Evolutionary conservation across 345 rosid genomes (phyloP), one percentile per base, ranked within the genome.

Genomic region (Geranium rotundifolium): DNA sequence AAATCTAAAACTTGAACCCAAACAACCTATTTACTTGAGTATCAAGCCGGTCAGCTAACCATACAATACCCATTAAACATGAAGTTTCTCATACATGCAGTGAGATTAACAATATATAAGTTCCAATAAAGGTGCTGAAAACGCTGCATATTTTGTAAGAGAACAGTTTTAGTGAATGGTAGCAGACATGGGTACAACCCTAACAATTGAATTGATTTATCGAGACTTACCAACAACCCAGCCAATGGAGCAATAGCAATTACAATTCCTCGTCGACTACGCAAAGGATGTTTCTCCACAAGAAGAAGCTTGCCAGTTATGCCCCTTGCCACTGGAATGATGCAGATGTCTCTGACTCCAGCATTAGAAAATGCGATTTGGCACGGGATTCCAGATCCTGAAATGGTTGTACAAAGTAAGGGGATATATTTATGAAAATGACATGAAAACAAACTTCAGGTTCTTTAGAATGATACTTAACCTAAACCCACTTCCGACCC

Each of bases 261-360:
- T 37, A 82, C 84, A 29, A 80, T 64, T 17, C 87, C 87, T 19
- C 70, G 67, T 63, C 75, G 87, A 73, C 79, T 77, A 57, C 78
- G 77, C 64, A 82, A 82, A 56, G 93, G 87, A 72, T 86, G 89
- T 63, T 84, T 86, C 81, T 86, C 84, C 6, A 73, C 83, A 60
- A 84, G 87, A 72, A 86, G 76, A 68, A 82, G 66, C 69, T 77
- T 80, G 15, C 93, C 93, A 77, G 73, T 73, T 58, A 59, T 58
- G 52, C 83, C 85, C 9, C 62, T 69, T 39, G 83, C 73, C 31
- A 71, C 67, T 0, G 85, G 80, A 65, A 84, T 67, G 50, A 80
- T 56, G 64, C 74, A 77, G 74, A 82, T 74, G 64, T 82, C 85
- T 65, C 85, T 73, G 54, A 75, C 62, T 63, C 93, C 80, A 16